Conservation (phyloP, 2,329 filamentous ascomycete genomes). For the Aureobasidium sp. region DNA sequence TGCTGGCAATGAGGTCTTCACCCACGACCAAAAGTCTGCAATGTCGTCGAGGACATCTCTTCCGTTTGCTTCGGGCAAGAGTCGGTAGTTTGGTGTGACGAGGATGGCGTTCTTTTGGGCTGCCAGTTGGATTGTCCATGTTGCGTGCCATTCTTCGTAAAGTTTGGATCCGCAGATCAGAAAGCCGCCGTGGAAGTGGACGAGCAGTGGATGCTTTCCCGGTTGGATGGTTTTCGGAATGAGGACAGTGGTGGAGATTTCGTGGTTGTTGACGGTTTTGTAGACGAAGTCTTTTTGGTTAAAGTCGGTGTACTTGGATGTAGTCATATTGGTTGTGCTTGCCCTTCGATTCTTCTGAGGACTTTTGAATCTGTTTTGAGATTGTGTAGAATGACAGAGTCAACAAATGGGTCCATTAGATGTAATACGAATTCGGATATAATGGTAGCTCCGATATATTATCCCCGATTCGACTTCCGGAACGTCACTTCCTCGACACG, state of each 20-base stretch:
- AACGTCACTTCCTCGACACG: background rate
- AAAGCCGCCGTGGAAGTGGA: slow-evolving; percentile 41
- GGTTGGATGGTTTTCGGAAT: slow-evolving; percentile 32
- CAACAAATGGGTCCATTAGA: background rate
- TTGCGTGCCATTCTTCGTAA: slow-evolving; percentile 12
- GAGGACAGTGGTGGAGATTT: slow-evolving; percentile 33
- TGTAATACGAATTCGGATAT: background rate
- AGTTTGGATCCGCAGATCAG: slow-evolving; percentile 27
- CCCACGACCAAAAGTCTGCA: slow-evolving; percentile 44
- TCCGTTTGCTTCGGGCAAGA: slow-evolving; percentile 44
- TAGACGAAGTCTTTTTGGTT: slow-evolving; percentile 35
- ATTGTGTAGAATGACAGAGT: background rate
- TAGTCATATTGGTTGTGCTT: background rate
- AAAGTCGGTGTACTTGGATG: slow-evolving; percentile 33
- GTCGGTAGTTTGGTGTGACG: slow-evolving; percentile 44
- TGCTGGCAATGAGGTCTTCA: slow-evolving; percentile 18
- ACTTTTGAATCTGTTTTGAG: no score
- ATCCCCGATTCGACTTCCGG: background rate
- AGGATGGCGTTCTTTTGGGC: slow-evolving; percentile 38
- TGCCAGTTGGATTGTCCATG: slow-evolving; percentile 35
- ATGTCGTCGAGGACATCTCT: slow-evolving; percentile 43
- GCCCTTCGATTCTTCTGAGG: no score
- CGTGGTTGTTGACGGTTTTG: slow-evolving; percentile 34
- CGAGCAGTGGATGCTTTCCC: slow-evolving; percentile 33
- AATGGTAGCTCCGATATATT: background rate